Evolutionary conservation across 441 rosid genomes (phyloP), one percentile per base, ranked within the genome.

Genomic region (Gossypium schwendimanii): DNA sequence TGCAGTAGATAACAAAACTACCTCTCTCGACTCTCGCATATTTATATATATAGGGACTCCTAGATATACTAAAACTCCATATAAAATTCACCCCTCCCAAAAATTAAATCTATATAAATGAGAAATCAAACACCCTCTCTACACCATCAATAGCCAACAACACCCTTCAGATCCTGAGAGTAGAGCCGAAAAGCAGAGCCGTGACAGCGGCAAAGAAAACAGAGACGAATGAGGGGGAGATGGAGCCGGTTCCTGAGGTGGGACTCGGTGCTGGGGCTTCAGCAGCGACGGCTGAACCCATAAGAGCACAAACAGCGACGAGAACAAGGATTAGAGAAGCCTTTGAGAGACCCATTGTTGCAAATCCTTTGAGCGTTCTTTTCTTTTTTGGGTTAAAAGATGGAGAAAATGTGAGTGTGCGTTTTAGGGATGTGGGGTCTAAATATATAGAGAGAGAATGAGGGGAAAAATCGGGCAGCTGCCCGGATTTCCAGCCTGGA

Each of bases 201-300:
- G 21, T 76, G 15, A 71, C 63, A 10, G 82, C 81, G 1, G 84
- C 83, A 0, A 71, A 39, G 10, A 45, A 55, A 39, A 79, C 84
- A 0, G 75, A 58, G 62, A 55, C 73, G 55, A 81, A 54, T 6
- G 86, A 76, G 6, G 85, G 81, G 5, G 77, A 50, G 78, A 83
- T 73, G 49, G 72, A 14, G 72, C 65, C 71, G 2, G 86, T 74
- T 7, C 78, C 84, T 2, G 89, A 71, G 18, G 65, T 24, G 8
- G 88, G 86, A 11, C 80, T 76, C 0, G 91, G 89, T 7, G 91
- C 86, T 0, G 91, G 89, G 17, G 87, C 76, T 0, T 52, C 77
- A 1, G 74, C 76, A 0, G 81, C 84, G 0, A 82, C 80, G 23
- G 79, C 84, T 1, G 81, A 63, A 1, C 79, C 69, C 20, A 72